Conservation (phyloP, 1,139 yeast species). For the Scheffersomyces parashehatae region DNA sequence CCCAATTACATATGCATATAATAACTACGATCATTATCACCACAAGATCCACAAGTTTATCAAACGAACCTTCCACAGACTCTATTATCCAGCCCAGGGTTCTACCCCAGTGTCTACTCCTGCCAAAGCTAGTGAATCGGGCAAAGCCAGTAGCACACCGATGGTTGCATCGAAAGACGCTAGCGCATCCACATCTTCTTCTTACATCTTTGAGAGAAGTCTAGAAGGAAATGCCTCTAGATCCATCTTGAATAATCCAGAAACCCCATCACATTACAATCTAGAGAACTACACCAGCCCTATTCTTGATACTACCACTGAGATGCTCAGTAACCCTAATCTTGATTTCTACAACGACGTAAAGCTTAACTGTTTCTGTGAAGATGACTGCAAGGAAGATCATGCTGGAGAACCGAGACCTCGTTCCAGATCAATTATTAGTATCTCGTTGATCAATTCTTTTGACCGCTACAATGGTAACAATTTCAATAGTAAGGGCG, state of each 20-base stretch:
- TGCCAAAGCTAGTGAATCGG: constrained; percentile 1
- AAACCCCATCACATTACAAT: constrained; percentile 26
- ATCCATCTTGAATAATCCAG: constrained; percentile 14
- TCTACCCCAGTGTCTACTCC: constrained; percentile 2
- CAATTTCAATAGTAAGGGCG: neutral
- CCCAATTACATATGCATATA: neutral
- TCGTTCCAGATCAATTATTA: constrained; percentile 25
- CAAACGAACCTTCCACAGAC: constrained; percentile 13
- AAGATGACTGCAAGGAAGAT: constrained; percentile 11
- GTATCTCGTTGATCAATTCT: constrained; percentile 24
- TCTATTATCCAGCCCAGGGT: constrained; percentile 3
- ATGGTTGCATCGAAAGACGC: neutral
- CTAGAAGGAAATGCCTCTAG: constrained; percentile 11
- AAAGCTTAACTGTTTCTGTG: constrained; percentile 27
- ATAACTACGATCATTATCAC: constrained; percentile 1
- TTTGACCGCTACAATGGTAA: constrained; percentile 10
- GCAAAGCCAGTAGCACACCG: neutral
- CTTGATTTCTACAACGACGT: constrained; percentile 24
- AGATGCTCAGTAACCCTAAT: constrained; percentile 29
- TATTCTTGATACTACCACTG: constrained; percentile 33
- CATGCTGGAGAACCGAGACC: constrained; percentile 8
- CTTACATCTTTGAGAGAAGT: constrained; percentile 17
- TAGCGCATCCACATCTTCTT: constrained; percentile 1
- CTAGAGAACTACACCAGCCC: constrained; percentile 34
- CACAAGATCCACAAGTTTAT: constrained; percentile 14